Conservation (phyloP, 768 basidiomycete species). For the Cubamyces sp. region DNA sequence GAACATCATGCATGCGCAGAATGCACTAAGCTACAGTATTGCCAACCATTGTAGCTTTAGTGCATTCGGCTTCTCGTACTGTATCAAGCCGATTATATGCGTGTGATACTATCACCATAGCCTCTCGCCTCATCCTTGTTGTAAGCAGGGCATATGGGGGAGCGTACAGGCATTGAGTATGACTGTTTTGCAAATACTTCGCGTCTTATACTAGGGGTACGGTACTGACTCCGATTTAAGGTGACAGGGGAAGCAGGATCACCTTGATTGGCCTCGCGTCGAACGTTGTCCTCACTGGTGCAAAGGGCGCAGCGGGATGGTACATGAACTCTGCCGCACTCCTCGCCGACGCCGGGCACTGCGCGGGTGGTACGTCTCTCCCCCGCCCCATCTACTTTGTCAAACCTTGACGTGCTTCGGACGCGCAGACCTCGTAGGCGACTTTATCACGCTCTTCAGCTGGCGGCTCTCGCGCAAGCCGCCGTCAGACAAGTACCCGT, state of each 20-base stretch:
- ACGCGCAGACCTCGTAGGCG: conserved; percentile 75
- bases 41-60: too few species aligned
- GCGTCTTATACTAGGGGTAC: too few species aligned
- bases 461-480: conserved; percentile 84
- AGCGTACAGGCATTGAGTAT: not conserved
- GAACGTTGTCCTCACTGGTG: conserved; percentile 79
- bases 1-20: too few species aligned
- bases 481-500: conserved; percentile 82
- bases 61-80: too few species aligned
- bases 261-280: conserved; percentile 83
- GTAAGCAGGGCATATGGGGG: too few species aligned
- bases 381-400: not conserved
- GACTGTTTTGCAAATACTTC: not conserved
- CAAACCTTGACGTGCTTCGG: not conserved
- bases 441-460: conserved; percentile 88
- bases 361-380: conserved; percentile 69
- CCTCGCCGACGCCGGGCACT: conserved; percentile 94
- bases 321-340: conserved; percentile 89
- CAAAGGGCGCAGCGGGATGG: conserved; percentile 90
- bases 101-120: too few species aligned
- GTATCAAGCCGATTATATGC: too few species aligned
- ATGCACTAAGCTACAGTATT: too few species aligned
- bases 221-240: conserved; percentile 40
- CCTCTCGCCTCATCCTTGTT: too few species aligned
- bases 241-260: conserved; percentile 80